Base-by-base conservation (phyloP, 352 stramenopile genomes). In the Phytophthora pisi region DNA sequence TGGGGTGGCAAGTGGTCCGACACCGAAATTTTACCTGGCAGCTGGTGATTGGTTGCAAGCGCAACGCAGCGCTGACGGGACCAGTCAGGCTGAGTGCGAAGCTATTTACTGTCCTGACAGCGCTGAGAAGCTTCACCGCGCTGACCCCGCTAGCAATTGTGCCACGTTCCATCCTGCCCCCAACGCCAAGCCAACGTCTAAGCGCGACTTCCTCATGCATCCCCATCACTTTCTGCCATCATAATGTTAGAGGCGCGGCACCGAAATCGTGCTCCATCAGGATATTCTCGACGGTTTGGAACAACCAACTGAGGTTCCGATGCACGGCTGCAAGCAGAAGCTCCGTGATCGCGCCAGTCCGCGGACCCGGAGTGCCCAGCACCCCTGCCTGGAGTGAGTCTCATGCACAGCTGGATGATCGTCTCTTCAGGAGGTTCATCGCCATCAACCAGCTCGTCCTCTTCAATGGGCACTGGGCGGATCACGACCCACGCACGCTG, bases 211-310 rank as follows among this genome's bases (percentile, higher is more conserved):
- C 6, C 30, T 26, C 24, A 26, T 34, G 30, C 10, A 15, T 13
- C n/a, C 7, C 5, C 16, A 93, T 84, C 42, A 94, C 66, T 26
- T 4, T 15, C n/a, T 16, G 7, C 45, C 10, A 4, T 18, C 2
- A 16, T 23, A 16, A 28, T 62, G 28, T 66, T 16, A 65, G 26
- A n/a, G 43, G 9, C 11, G 45, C 8, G 9, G 50, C 5, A 26
- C 24, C 61, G 55, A 75, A 60, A 61, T 61, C 51, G 31, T 78
- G 60, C 56, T 80, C 77, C 67, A 88, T 80, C 16, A 88, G 46
- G 45, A 88, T 80, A 38, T 88, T 88, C 55, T 88, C 79, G 15
- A 88, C 76, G 0, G 75, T 78, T 54, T 84, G 77, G 34, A 83
- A 82, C 9, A 85, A 55, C 53, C 75, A 79, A 11, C 66, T 61